phyloP scores from a whole-genome alignment of 768 basidiomycete genomes.

The Russula compacta region DNA sequence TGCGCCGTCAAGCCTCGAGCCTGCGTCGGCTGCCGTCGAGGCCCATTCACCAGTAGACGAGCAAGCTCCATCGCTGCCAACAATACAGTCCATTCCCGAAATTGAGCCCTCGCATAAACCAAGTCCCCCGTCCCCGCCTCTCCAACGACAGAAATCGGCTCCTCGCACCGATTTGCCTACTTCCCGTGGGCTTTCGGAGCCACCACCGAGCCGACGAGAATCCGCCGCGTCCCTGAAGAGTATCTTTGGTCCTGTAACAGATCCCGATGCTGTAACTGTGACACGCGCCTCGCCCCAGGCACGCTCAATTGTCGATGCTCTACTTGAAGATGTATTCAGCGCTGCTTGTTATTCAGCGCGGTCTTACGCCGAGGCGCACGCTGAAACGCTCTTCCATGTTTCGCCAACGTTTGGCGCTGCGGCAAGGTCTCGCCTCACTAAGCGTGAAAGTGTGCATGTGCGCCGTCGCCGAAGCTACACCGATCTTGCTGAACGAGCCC shows the following conservation, averaged over 20 bases:
- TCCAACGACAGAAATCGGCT: constrained; percentile 1
- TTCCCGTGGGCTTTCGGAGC: constrained; percentile 6
- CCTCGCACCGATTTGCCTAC: constrained; percentile 2
- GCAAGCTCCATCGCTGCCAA: constrained; percentile 21
- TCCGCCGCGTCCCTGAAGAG: constrained; percentile 56
- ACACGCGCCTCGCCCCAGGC: constrained; percentile 59
- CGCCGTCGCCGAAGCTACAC: constrained; percentile 46
- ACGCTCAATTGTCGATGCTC: constrained; percentile 65
- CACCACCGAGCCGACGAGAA: constrained; percentile 36
- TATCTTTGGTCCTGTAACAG: constrained; percentile 42
- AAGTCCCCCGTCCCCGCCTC: background rate
- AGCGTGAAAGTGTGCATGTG: constrained; percentile 63
- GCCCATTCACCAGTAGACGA: constrained; percentile 4
- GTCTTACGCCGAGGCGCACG: constrained; percentile 50
- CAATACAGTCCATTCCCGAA: constrained; percentile 28
- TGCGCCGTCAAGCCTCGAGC: constrained; percentile 53
- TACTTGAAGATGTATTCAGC: constrained; percentile 74
- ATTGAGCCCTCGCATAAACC: constrained; percentile 18
- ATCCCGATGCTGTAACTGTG: constrained; percentile 51
- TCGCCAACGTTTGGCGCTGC: constrained; percentile 50
- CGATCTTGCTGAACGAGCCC: constrained; percentile 8
- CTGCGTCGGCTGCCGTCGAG: constrained; percentile 19
- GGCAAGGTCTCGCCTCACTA: constrained; percentile 48
- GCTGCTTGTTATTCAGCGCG: constrained; percentile 62
- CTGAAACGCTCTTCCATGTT: constrained; percentile 54